Percentiles rank a stretch among this genome's conserved stretches.
These are phyloP conservation scores for Blastobotrys malaysiensis DNA, from an alignment of 1,139 yeast species.

Conservation along the genomic window DNA sequence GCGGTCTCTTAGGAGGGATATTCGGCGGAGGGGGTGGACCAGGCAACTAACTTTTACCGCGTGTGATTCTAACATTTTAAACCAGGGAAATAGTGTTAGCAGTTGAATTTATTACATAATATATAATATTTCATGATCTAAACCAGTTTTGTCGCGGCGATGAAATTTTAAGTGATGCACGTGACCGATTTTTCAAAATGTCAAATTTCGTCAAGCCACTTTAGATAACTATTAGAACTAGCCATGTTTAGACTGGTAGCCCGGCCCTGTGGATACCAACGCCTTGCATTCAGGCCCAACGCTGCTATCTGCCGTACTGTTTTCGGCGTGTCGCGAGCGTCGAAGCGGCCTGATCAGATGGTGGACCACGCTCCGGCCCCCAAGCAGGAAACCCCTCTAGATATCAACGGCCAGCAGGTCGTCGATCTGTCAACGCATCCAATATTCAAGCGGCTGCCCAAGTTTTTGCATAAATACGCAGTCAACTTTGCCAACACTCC, in stretches of 20 bases:
- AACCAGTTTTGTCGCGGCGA: neutral
- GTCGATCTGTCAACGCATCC: constrained; percentile 13
- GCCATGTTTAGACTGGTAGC: neutral
- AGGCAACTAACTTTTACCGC: neutral
- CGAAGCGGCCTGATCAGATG: neutral
- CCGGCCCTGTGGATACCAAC: neutral
- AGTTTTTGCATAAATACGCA: constrained; percentile 47
- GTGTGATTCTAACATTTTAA: no score
- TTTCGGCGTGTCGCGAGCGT: constrained; percentile 6
- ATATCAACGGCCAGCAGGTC: neutral
- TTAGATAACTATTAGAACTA: neutral
- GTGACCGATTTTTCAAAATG: neutral
- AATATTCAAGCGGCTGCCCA: constrained; percentile 34
- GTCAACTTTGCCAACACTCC: constrained; percentile 54
- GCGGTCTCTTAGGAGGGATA: neutral
- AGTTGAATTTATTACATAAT: no score
- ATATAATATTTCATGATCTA: no score
- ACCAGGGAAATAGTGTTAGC: no score
- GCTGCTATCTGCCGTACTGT: neutral
- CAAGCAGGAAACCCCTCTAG: neutral
- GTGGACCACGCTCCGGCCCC: neutral
- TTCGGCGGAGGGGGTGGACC: neutral
- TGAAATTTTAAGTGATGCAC: neutral
- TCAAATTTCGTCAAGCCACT: neutral
- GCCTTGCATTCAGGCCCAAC: neutral